These are phyloP conservation scores for Eleusine coracana DNA, from an alignment of 176 grass and related monocot species.

Conservation along the genomic window DNA sequence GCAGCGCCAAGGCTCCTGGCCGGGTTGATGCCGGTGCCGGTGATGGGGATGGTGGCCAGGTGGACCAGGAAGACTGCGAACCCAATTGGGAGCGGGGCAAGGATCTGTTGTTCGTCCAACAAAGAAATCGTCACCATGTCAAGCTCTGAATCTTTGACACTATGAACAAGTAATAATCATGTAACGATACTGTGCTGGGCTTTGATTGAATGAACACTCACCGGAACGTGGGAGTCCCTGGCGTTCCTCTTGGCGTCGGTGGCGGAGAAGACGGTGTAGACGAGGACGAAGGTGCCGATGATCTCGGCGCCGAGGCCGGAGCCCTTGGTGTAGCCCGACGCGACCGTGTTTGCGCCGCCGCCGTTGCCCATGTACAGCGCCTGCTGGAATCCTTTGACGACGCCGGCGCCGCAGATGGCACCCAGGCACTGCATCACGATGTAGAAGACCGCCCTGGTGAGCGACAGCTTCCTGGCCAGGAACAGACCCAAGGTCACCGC, in stretches of 20 bases:
- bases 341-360: constrained; percentile 75
- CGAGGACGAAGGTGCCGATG: constrained; percentile 87
- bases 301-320: constrained; percentile 85
- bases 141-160: background rate
- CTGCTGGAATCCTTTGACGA: constrained; percentile 86
- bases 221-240: constrained; percentile 95
- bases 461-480: constrained; percentile 86
- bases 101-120: constrained; percentile 50
- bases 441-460: constrained; percentile 81
- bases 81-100: constrained; percentile 88
- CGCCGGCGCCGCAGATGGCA: constrained; percentile 87
- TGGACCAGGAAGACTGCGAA: constrained; percentile 95
- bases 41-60: constrained; percentile 97
- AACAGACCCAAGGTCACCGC: constrained; percentile 91
- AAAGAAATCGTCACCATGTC: background rate
- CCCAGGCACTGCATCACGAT: constrained; percentile 93
- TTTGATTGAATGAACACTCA: constrained; percentile 36
- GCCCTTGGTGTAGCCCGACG: constrained; percentile 81
- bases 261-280: constrained; percentile 99
- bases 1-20: constrained; percentile 86
- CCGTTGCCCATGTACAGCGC: constrained; percentile 64
- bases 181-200: background rate
- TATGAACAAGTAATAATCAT: background rate
- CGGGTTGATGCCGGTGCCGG: constrained; percentile 97
- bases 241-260: constrained; percentile 97